Conservation (phyloP, 805 yeast genomes). For the Schwanniomyces yamadae region DNA sequence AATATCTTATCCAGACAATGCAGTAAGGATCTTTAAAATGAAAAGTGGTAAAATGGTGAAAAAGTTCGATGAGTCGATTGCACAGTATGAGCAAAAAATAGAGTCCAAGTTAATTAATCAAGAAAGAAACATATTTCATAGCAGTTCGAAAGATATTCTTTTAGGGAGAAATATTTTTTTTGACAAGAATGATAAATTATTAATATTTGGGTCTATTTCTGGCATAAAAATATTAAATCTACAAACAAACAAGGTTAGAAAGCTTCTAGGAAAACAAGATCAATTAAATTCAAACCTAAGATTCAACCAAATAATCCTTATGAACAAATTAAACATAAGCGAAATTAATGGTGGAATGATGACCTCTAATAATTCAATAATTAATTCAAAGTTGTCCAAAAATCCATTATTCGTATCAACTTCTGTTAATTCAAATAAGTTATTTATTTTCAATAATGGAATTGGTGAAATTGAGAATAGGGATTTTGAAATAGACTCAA, state of each 20-base stretch:
- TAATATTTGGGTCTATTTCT: conserved; percentile 9
- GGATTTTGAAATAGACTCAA: conserved; percentile 8
- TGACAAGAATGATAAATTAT: conserved; percentile 8
- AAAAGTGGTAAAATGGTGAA: conserved; percentile 27
- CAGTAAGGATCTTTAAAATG: conserved; percentile 30
- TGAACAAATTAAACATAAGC: conserved; percentile 11
- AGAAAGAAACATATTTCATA: conserved; percentile 3
- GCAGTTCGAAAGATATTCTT: conserved; percentile 1
- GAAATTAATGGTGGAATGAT: conserved; percentile 13
- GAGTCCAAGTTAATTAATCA: background rate
- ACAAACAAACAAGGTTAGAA: conserved; percentile 8
- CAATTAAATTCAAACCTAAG: conserved; percentile 4
- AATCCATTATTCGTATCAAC: conserved; percentile 14
- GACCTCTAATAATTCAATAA: conserved; percentile 16
- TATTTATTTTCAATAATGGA: conserved; percentile 12
- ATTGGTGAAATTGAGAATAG: conserved; percentile 3
- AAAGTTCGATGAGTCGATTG: conserved; percentile 9
- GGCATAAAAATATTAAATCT: conserved; percentile 14
- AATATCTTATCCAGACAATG: conserved; percentile 28
- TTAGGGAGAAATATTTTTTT: conserved; percentile 6
- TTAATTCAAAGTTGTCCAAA: conserved; percentile 13
- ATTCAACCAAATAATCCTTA: conserved; percentile 10
- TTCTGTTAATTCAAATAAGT: conserved; percentile 9
- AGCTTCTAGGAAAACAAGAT: conserved; percentile 13
- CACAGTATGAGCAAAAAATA: conserved; percentile 4